Percentiles rank a stretch among this genome's conserved stretches.
These are phyloP conservation scores for Paspalum notatum DNA, from an alignment of 176 grass and related monocot species.

Conservation along the genomic window DNA sequence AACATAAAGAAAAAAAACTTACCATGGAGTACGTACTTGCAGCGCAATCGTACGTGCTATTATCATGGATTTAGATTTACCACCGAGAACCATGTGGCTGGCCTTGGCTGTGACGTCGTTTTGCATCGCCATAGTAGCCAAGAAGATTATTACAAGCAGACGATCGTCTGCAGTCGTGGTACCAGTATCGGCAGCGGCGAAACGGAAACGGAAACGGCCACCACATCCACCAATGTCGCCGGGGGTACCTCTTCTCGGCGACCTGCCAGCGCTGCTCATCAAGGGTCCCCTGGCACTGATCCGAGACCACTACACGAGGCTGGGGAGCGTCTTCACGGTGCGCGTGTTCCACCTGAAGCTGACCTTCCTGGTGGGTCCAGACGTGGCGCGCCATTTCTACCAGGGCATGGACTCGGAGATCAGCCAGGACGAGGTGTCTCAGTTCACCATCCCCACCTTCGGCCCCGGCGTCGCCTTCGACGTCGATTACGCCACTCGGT, in stretches of 20 bases:
- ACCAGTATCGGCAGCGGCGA: too few species aligned
- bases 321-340: conserved; percentile 52
- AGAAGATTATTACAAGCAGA: too few species aligned
- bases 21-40: too few species aligned
- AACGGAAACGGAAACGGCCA: too few species aligned
- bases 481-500: conserved; percentile 33
- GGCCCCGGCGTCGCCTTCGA: conserved; percentile 46
- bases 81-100: too few species aligned
- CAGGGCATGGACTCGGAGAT: background rate
- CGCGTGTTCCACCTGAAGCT: conserved; percentile 31
- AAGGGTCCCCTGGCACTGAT: conserved; percentile 43
- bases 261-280: conserved; percentile 21
- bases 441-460: conserved; percentile 31
- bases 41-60: too few species aligned
- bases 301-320: conserved; percentile 29
- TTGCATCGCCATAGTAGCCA: too few species aligned
- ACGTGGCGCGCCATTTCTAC: conserved; percentile 36
- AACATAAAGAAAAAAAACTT: too few species aligned
- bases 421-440: background rate
- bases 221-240: background rate
- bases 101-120: too few species aligned
- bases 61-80: too few species aligned
- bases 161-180: too few species aligned
- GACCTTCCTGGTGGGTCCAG: conserved; percentile 46
- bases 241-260: conserved; percentile 25